Evolutionary conservation across 768 basidiomycete genomes (phyloP).

Genomic region (Rhodosporidiobolus sp.): DNA sequence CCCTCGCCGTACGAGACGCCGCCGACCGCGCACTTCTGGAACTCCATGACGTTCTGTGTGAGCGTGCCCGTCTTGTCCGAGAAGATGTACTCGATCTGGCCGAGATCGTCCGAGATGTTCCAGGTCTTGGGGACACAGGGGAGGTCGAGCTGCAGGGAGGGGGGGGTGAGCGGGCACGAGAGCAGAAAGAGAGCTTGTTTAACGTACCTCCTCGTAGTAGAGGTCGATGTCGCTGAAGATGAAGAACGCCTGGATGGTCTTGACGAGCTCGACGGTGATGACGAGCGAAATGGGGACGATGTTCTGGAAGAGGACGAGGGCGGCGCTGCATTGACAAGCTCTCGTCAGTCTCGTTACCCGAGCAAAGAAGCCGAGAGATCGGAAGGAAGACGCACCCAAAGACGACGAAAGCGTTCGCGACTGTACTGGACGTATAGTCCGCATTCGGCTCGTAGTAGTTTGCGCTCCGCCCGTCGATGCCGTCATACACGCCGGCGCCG

Average conservation of each 20-base stretch:
- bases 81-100: conserved; percentile 93
- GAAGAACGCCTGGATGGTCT: conserved; percentile 85
- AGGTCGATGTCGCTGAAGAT: conserved; percentile 97
- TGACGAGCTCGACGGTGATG: conserved; percentile 92
- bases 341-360: neutral
- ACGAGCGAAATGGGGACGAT: conserved; percentile 96
- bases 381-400: conserved; percentile 65
- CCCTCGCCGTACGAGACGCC: conserved; percentile 89
- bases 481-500: conserved; percentile 69
- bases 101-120: conserved; percentile 98
- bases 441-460: conserved; percentile 67
- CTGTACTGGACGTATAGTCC: conserved; percentile 60
- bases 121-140: conserved; percentile 85
- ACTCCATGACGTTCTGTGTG: conserved; percentile 98
- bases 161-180: neutral
- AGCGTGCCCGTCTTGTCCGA: conserved; percentile 96
- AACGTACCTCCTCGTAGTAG: conserved; percentile 70
- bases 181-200: neutral
- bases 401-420: conserved; percentile 77
- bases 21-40: conserved; percentile 86
- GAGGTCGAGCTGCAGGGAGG: conserved; percentile 60
- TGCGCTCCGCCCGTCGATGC: conserved; percentile 61
- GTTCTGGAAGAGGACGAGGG: conserved; percentile 94
- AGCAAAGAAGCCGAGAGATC: conserved; percentile 29
- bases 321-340: conserved; percentile 60